Conservation (phyloP, 805 yeast species). For the Lipomyces mesembrius region DNA sequence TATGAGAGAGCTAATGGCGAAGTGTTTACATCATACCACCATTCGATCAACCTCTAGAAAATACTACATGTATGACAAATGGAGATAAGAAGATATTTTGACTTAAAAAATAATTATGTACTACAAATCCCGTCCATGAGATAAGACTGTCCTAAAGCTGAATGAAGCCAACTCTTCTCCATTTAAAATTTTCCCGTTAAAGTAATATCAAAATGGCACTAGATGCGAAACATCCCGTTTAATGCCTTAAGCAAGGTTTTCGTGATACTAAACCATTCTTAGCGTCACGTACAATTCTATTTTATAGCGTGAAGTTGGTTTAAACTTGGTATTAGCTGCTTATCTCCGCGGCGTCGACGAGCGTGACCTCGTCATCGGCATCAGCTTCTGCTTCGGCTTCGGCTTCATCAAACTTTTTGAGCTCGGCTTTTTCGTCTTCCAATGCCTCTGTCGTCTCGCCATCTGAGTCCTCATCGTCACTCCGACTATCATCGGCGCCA, state of each 20-base stretch:
- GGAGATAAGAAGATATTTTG: neutral
- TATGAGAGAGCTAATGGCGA: neutral
- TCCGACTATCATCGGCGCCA: conserved; percentile 84
- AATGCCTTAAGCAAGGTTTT: no score
- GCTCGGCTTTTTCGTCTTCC: conserved; percentile 10
- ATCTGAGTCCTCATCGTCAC: conserved; percentile 69
- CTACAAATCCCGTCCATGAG: neutral
- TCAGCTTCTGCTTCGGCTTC: conserved; percentile 11
- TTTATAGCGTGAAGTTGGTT: neutral
- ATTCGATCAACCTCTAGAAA: neutral
- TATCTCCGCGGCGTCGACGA: conserved; percentile 14
- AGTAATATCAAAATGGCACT: neutral
- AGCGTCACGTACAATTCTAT: neutral
- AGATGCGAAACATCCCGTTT: neutral
- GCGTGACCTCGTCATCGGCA: conserved; percentile 19
- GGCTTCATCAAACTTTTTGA: conserved; percentile 1
- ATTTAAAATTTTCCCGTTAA: no score
- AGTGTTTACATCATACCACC: neutral
- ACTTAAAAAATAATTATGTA: neutral
- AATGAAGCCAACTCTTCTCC: no score
- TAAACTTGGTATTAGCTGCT: neutral
- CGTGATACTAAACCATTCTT: neutral
- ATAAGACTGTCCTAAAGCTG: no score
- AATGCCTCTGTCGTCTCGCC: conserved; percentile 16
- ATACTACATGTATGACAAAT: neutral